A percentile compares a stretch with the other conserved stretches of the same genome.
These are phyloP conservation scores for Beauveria sp. DNA, from an alignment of 2,329 filamentous ascomycete genomes.

Conservation along the genomic window DNA sequence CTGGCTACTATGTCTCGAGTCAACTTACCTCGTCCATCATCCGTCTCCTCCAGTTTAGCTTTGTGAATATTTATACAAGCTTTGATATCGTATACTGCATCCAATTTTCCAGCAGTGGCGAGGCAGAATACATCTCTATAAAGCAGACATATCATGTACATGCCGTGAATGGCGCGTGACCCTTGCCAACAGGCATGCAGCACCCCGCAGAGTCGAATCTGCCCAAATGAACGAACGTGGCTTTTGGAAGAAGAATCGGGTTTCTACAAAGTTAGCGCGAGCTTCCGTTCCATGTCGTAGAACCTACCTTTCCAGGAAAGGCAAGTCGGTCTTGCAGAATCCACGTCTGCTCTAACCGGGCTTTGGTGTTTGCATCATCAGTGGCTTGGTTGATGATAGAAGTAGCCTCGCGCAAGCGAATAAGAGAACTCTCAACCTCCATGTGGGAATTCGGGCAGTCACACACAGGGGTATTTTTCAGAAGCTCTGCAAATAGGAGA, in stretches of 20 bases:
- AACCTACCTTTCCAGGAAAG: constrained; percentile 60
- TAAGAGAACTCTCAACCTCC: constrained; percentile 67
- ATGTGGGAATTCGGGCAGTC: constrained; percentile 81
- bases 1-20: background rate
- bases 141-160: constrained; percentile 80
- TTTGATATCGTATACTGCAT: constrained; percentile 63
- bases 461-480: constrained; percentile 72
- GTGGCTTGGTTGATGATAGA: constrained; percentile 79
- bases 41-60: constrained; percentile 60
- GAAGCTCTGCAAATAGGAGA: constrained; percentile 74
- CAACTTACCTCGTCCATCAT: constrained; percentile 63
- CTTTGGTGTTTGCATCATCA: constrained; percentile 62
- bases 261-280: constrained; percentile 27
- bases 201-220: constrained; percentile 73
- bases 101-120: constrained; percentile 57
- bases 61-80: constrained; percentile 64
- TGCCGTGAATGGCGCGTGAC: constrained; percentile 57
- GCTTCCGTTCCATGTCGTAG: too few species aligned
- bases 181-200: constrained; percentile 79
- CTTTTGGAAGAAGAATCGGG: constrained; percentile 48
- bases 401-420: constrained; percentile 65
- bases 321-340: constrained; percentile 72
- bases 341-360: constrained; percentile 73
- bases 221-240: constrained; percentile 72
- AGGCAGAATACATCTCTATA: constrained; percentile 75